These are phyloP conservation scores for Pseudocercospora cruenta DNA, from an alignment of 2,329 filamentous ascomycete genomes.

Conservation along the genomic window DNA sequence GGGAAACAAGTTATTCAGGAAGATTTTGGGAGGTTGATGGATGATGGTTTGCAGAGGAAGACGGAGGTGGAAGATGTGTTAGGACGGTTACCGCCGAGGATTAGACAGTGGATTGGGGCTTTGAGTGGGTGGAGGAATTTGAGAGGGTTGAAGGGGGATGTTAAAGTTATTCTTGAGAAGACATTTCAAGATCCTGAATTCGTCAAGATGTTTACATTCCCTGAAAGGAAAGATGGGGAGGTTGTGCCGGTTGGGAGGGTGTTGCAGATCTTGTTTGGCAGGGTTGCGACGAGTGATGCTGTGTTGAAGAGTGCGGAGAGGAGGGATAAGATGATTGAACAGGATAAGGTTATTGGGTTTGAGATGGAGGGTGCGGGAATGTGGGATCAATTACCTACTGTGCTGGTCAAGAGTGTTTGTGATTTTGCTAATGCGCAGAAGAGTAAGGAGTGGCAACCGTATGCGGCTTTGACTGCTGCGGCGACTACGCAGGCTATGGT, in stretches of 20 bases:
- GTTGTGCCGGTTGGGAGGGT: background rate
- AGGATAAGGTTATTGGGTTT: slow-evolving; percentile 3
- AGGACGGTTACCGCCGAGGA: background rate
- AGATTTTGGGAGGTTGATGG: slow-evolving; percentile 1
- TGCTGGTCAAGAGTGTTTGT: slow-evolving; percentile 30
- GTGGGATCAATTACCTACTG: slow-evolving; percentile 4
- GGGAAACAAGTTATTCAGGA: slow-evolving; percentile 1
- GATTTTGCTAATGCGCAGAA: slow-evolving; percentile 34
- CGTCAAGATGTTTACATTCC: background rate
- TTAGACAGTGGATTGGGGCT: background rate
- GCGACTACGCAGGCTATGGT: background rate
- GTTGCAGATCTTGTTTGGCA: background rate
- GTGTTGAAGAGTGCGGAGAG: background rate
- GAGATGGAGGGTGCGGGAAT: slow-evolving; percentile 1
- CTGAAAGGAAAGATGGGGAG: background rate
- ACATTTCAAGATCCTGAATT: background rate
- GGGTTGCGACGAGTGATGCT: slow-evolving; percentile 3
- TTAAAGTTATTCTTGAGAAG: background rate
- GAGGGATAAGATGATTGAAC: slow-evolving; percentile 1
- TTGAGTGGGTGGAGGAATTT: slow-evolving; percentile 1
- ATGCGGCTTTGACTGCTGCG: slow-evolving; percentile 15
- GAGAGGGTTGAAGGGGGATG: background rate
- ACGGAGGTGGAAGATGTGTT: background rate
- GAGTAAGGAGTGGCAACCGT: slow-evolving; percentile 28
- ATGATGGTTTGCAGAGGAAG: background rate